Evolutionary conservation across 306 rosid genomes (phyloP), one percentile per base, ranked within the genome.

Genomic region (Vigna nakashimae): DNA sequence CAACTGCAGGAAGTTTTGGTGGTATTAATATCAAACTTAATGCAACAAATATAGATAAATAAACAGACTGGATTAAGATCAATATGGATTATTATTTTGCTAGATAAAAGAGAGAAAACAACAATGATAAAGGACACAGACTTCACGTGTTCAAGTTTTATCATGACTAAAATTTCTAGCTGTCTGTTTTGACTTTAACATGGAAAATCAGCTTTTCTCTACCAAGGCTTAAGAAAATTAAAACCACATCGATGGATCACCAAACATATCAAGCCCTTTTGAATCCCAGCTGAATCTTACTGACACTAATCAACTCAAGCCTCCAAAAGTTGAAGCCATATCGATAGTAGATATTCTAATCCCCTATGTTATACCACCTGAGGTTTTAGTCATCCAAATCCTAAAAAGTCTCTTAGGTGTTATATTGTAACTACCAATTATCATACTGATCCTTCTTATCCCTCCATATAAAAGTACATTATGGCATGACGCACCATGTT

Each of bases 281-380:
- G 62, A 24, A 40, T 30, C 58, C 16, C 45, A 17, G 20, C 22
- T 26, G 16, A 69, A 42, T 53, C 77, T 53, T 20, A 32, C 65
- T 3, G 34, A 69, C 64, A 43, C 67, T 9, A 52, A 51, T 46
- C 53, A 59, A 24, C 64, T 74, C 65, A 42, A 67, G 30, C 73
- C 73, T 73, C 66, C 55, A 59, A 56, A 66, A 42, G 69, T 55
- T 51, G 73, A 79, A 30, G 42, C 48, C 36, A 56, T 26, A 66
- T 30, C 64, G 67, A 65, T 40, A 38, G 28, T 71, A 77, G 40
- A 79, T 9, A 32, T 70, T 72, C 36, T 49, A 52, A 65, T 65
- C 64, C 69, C 57, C 76, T 51, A 71, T 57, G 45, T 76, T 71
- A 56, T 34, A 76, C 28, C 70, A 59, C 69, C 73, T 60, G 46